Base-by-base conservation (phyloP, 164 flowering plant species). In the Malania oleifera region DNA sequence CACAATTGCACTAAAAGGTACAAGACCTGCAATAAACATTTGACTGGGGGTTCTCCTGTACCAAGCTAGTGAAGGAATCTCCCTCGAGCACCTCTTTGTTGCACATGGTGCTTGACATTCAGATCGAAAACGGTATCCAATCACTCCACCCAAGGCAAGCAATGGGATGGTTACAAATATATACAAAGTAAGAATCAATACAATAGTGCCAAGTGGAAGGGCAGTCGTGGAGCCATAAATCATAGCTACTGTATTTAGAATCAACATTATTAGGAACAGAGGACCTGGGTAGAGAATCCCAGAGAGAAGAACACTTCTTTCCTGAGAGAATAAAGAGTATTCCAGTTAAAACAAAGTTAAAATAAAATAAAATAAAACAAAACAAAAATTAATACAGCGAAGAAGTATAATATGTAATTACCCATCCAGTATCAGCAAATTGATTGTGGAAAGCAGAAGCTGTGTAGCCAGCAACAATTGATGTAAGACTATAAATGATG, bases 191-290 rank as follows among this genome's bases (percentile, higher is more conserved):
- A 84, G 28, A 57, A 87, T 56, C 39, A 73, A 73, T 1, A 75
- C 7, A 47, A 86, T 75, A 53, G 88, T 82, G 66, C 96, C 84
- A 58, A 87, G 72, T 40, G 97, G 95, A 62, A 87, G 79, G 40
- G 95, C 89, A 64, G 86, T 68, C 37, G 87, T 86, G 13, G 82
- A 73, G 26, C 82, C 77, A 66, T 77, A 74, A 41, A 72, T 72
- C 47, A 74, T 54, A 25, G 95, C 82, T 57, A 89, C 70, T 24
- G 71, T 61, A 62, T 85, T 85, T 35, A 91, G 74, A 37, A 82
- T 34, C 48, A 67, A 76, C 51, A 73, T 67, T 9, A 58, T 77
- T 35, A 77, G 47, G 35, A 77, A 50, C 6, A 78, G 31, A n/a
- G 97, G 97, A 40, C 79, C 93, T 3, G 62, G 51, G 66, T 71